Conservation (phyloP, 2,329 filamentous ascomycete genomes). For the Paracoccidioides lutzii region DNA sequence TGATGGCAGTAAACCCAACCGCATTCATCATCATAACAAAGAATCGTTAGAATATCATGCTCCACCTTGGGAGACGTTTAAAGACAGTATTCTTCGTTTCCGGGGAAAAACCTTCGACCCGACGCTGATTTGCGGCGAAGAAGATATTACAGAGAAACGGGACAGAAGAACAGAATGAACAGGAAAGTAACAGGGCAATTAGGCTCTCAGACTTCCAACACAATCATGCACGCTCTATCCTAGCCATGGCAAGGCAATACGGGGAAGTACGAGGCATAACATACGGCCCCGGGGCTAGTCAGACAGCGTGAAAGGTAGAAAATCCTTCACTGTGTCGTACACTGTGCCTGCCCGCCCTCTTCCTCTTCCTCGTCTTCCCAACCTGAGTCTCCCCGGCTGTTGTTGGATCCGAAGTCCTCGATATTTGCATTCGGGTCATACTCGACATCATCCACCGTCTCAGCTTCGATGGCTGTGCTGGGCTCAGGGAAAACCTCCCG, state of each 20-base stretch:
- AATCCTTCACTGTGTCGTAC: constrained; percentile 33
- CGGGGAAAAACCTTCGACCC: not conserved
- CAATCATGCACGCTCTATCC: not conserved
- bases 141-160: not conserved
- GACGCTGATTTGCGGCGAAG: not conserved
- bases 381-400: constrained; percentile 28
- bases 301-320: not conserved
- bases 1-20: not conserved
- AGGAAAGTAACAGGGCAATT: too few relatives aligned
- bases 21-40: constrained; percentile 2
- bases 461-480: constrained; percentile 49
- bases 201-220: not conserved
- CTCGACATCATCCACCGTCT: constrained; percentile 74
- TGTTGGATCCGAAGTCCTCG: constrained; percentile 48
- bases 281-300: not conserved
- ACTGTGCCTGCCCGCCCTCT: constrained; percentile 28
- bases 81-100: not conserved
- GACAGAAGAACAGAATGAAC: not conserved
- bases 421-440: constrained; percentile 74
- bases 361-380: constrained; percentile 40
- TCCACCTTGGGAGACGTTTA: not conserved
- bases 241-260: not conserved
- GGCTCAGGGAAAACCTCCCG: constrained; percentile 60
- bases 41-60: not conserved
- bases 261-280: not conserved